Base-by-base conservation (phyloP, 495 filamentous ascomycete genomes). In the Tuber calosporum region DNA sequence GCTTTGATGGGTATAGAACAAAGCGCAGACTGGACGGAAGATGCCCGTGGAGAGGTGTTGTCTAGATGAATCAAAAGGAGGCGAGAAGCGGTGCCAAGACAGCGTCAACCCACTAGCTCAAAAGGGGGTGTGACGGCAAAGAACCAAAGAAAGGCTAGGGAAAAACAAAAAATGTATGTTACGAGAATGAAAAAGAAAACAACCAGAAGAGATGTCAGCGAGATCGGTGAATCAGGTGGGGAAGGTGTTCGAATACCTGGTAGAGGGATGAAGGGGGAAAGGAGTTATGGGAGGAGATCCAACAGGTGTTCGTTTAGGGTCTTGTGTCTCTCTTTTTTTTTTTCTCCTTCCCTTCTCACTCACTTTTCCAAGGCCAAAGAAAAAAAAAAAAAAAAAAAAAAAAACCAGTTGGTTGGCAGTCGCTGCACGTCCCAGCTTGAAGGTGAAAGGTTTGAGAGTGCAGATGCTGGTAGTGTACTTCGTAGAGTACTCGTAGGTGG, bases 11-110 rank as follows among this genome's bases (percentile, higher is more conserved):
- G 20, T 41, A 38, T 38, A 38, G 67, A 69, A 53, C 30, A 67
- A 69, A 43, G 67, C 34, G 69, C n/a, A 71, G 22, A 53, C 66
- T 41, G 74, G 62, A 69, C 66, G 39, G 53, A 62, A 34, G 53
- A 62, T 62, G 26, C 53, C 53, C 34, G 53, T 77, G 76, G 73
- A 74, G 76, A 77, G 70, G 71, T 78, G 76, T 78, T 71, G 76
- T 77, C 76, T 42, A 40, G 40, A 58, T 39, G 67, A 40, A 40
- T 67, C 76, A 77, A 78, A 78, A 78, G 76, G 76, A 78, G 76
- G 74, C 70, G 70, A 43, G 42, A 58, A 62, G 41, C 41, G 48
- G 19, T 77, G 76, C 76, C 76, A 78, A 78, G 76, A 68, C 71
- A 39, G 38, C 40, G 30, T 68, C 43, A 74, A 62, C 40, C 20